Base-by-base conservation (phyloP, 371 early-diverging fungal genomes). In the Synchytrium microbalum region DNA sequence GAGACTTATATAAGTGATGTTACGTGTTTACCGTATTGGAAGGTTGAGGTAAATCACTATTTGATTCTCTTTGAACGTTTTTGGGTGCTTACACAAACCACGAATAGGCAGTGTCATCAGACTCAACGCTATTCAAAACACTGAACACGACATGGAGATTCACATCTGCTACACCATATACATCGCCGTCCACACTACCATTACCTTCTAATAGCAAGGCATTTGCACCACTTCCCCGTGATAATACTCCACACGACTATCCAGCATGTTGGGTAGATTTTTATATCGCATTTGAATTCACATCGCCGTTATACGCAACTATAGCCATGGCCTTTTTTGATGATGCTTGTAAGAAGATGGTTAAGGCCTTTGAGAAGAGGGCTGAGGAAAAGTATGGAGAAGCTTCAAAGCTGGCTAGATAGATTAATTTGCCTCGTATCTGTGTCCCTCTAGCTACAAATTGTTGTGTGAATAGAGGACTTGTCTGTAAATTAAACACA, bases 281-380 rank as follows among this genome's bases (percentile, higher is more conserved):
- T 69, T 64, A 76, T 33, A 85, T 92, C 32, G 68, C 75, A n/a
- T 92, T 90, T 72, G 87, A 91, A 67, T 91, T 92, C 70, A 74
- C 82, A 28, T 88, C 89, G 0, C 79, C 86, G 10, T 58, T 92
- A 2, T 88, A 92, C 70, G 86, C 89, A 16, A 86, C 85, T 62
- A 77, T 88, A 19, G 85, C 90, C 0, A 73, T 76, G 19, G 68
- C 88, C 27, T 92, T 92, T 73, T 88, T 90, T 67, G 84, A 87
- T 57, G 81, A 90, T 56, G 87, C 90, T 24, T 83, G 85, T 60
- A 78, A 78, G 60, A 73, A 80, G 73, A 92, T 88, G 86, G 72
- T 91, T 2, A 67, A 73, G 27, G 90, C 90, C 0, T 92, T 91
- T 73, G 79, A 85, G 56, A 69, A 79, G 46, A 76, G 88, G 16